Evolutionary conservation across 495 filamentous ascomycete genomes (phyloP).

Genomic region (Penicillium crystallinum): DNA sequence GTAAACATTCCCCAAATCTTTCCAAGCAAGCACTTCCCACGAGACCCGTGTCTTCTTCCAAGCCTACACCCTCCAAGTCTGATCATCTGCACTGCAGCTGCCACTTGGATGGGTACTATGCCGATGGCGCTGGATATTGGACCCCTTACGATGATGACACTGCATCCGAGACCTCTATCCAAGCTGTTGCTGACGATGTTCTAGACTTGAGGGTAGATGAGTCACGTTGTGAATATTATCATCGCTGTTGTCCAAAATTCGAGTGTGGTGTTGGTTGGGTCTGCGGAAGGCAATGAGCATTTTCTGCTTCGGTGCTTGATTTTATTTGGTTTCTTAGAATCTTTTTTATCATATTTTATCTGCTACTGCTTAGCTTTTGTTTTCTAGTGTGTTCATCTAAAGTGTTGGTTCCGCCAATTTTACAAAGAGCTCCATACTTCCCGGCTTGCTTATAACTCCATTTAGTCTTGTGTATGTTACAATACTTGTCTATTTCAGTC

Average conservation of each 20-base stretch:
- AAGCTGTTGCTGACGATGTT: neutral
- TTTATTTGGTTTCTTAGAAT: neutral
- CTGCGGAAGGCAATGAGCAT: neutral
- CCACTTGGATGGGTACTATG: neutral
- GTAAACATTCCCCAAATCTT: neutral
- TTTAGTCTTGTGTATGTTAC: too few species aligned
- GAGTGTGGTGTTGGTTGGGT: constrained; percentile 2
- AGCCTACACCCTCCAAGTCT: too few species aligned
- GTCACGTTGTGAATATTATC: neutral
- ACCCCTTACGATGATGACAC: neutral
- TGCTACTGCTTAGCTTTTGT: too few species aligned
- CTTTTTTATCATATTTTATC: too few species aligned
- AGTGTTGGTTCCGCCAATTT: too few species aligned
- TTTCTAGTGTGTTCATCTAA: too few species aligned
- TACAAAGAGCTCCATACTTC: too few species aligned
- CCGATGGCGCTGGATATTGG: neutral
- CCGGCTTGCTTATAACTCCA: too few species aligned
- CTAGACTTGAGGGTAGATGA: neutral
- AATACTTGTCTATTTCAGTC: too few species aligned
- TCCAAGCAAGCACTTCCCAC: neutral
- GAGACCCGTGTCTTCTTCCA: neutral
- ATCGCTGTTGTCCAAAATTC: constrained; percentile 1
- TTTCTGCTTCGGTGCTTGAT: neutral
- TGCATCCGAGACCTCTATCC: neutral
- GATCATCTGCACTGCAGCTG: neutral